Evolutionary conservation across 2,329 filamentous ascomycete species (phyloP), one percentile per base, ranked within the genome.

Genomic region (Didymella lethalis): DNA sequence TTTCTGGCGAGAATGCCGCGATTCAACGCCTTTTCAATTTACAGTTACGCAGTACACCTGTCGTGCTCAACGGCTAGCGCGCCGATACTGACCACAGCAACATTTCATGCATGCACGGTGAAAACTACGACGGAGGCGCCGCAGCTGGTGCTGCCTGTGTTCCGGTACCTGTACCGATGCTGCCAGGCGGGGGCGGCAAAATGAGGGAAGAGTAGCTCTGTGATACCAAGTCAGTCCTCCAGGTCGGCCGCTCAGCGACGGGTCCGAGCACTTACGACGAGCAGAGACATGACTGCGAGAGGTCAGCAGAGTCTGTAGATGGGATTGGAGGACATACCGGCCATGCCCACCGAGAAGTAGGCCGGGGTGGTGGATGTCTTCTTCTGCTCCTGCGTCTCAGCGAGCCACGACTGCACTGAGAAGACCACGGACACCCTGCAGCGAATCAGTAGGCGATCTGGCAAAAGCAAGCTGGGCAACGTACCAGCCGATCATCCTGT

Each of bases 271-370:
- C 79, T 70, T 72, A 81, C 80, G 47, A 83, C 80, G 31, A 75
- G 70, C 36, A 83, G 70, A 28, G 80, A 80, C 77, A 83, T 77
- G 59, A 79, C 74, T 78, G 61, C 16, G 45, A 46, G 20, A 20
- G 26, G 54, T 70, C 61, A 69, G 65, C 36, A 51, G 26, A 3
- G 12, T 40, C 18, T 38, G 18, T 20, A 14, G 11, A 29, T 25
- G 2, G 23, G 10, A 4, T 18, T 14, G 38, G n/a, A 26, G 12
- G 48, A 85, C 88, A 70, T 82, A 92, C 90, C 72, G 20, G 91
- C 87, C 90, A 96, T 95, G 77, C 88, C 85, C 55, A 95, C 87
- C 55, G 88, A 88, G 78, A 95, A 89, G 75, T 87, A 88, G 51
- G 83, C 86, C 2, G 93, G 92, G 5, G 91, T 93, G 45, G 83